Evolutionary conservation across 2,329 filamentous ascomycete species (phyloP).

Genomic region (Scedosporium minutisporum): DNA sequence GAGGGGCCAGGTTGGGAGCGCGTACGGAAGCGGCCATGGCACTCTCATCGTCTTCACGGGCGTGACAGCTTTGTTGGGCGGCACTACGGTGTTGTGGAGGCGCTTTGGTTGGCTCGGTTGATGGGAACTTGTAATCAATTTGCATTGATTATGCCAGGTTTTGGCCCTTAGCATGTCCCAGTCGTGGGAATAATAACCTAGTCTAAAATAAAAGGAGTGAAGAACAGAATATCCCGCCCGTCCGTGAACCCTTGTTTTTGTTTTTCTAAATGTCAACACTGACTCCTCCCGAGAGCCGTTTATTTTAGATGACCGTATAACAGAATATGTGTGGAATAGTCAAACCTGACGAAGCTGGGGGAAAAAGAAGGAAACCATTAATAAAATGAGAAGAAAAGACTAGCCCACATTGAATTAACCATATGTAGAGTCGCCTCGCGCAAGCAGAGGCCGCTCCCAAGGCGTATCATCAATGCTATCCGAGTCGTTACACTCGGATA

Average conservation of each 20-base stretch:
- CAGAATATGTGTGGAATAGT: not conserved
- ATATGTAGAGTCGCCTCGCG: slow-evolving; percentile 6
- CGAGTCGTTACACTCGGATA: not conserved
- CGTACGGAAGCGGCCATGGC: slow-evolving; percentile 42
- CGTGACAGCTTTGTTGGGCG: not conserved
- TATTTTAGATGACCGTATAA: not conserved
- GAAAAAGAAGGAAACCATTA: not conserved
- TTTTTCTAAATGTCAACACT: not conserved
- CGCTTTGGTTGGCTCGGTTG: not conserved
- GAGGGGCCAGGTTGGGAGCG: slow-evolving; percentile 27
- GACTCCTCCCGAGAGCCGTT: not conserved
- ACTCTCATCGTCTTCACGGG: slow-evolving; percentile 48
- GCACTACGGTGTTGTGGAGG: not conserved
- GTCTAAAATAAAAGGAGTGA: not conserved
- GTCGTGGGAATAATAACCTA: not conserved
- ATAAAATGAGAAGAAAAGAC: not conserved
- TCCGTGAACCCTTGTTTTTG: not conserved
- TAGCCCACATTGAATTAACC: not conserved
- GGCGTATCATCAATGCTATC: slow-evolving; percentile 1
- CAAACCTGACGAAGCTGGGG: not conserved
- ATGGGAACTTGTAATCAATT: not conserved
- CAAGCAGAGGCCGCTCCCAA: slow-evolving; percentile 6
- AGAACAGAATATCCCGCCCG: not conserved
- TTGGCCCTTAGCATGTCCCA: not conserved
- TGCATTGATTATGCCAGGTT: not conserved